Base-by-base conservation (phyloP, 257 asterid species). In the Marsdenia floribunda region DNA sequence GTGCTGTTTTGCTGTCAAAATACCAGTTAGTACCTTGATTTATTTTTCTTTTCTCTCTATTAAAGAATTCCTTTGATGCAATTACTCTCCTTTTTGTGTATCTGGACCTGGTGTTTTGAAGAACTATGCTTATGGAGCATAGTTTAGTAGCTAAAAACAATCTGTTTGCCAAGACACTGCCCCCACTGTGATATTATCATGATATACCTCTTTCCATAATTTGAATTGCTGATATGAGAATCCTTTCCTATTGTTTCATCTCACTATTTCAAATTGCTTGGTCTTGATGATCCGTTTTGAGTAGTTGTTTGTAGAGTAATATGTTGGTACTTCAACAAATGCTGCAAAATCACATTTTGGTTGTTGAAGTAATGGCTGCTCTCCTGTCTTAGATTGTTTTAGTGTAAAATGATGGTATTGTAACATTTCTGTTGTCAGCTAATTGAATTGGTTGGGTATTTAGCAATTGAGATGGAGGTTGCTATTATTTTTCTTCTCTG, bases 1-100 rank as follows among this genome's bases (percentile, higher is more conserved):
- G 99, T 0, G 93, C 99, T 22, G 98, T 95, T 80, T 81, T 95
- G 85, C 90, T 95, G 60, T 96, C 97, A 0, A 89, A 82, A 79
- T 89, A 90, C 75, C 84, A 88, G 98, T 95, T 81, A 83, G 98
- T 58, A 12, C 24, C 44, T 49, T 63, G 26, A 29, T 37, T 3
- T 37, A 6, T 18, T 37, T 35, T 65, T 29, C 29, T 66, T 44
- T 11, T 18, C 44, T 63, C 37, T 61, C 42, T 29, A n/a, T 29
- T 53, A 42, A 68, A 57, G 60, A 52, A 73, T 67, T 67, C 24
- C 58, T 3, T 65, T 65, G 38, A 22, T 18, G 35, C 54, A 1
- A 10, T 33, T 29, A 2, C 35, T 26, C 15, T 47, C 6, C 13
- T 42, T 73, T 18, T 22, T 44, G n/a, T 33, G n/a, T 44, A 35